Evolutionary conservation across 1,139 yeast genomes (phyloP).

Genomic region (Zygosaccharomyces sapae): DNA sequence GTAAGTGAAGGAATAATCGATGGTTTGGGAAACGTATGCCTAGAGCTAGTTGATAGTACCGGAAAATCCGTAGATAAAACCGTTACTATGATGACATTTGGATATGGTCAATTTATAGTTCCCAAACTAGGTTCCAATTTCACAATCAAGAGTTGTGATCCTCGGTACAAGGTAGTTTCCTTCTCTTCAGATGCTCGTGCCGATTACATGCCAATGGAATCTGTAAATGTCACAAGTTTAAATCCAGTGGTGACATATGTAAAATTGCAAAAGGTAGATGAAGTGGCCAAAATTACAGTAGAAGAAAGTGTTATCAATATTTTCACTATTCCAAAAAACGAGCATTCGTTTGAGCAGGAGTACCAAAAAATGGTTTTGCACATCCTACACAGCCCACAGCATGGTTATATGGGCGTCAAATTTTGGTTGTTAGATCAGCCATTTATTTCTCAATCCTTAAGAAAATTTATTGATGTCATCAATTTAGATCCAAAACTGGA

Average conservation of each 20-base stretch:
- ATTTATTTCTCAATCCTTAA: conserved; percentile 66
- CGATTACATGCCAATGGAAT: conserved; percentile 21
- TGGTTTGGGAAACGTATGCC: conserved; percentile 27
- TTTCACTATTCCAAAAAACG: conserved; percentile 77
- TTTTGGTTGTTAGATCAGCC: conserved; percentile 82
- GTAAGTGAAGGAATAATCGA: conserved; percentile 27
- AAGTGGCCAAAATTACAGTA: not conserved
- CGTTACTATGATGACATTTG: conserved; percentile 33
- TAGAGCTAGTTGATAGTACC: conserved; percentile 21
- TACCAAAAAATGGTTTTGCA: conserved; percentile 75
- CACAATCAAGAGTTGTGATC: conserved; percentile 24
- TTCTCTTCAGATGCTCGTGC: conserved; percentile 26
- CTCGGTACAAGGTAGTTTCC: conserved; percentile 23
- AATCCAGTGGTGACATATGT: conserved; percentile 24
- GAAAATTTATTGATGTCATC: conserved; percentile 54
- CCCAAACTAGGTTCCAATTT: conserved; percentile 13
- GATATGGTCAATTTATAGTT: conserved; percentile 32
- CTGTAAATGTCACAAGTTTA: conserved; percentile 17
- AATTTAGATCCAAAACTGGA: conserved; percentile 52
- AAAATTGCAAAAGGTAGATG: conserved; percentile 14
- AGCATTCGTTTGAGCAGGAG: conserved; percentile 64
- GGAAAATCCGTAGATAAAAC: conserved; percentile 18
- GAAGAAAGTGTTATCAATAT: conserved; percentile 56
- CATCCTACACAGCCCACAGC: conserved; percentile 58
- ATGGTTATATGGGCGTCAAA: conserved; percentile 45